Conservation (phyloP, 148 eudicot genomes). For the Vaccinium vitisidaea region DNA sequence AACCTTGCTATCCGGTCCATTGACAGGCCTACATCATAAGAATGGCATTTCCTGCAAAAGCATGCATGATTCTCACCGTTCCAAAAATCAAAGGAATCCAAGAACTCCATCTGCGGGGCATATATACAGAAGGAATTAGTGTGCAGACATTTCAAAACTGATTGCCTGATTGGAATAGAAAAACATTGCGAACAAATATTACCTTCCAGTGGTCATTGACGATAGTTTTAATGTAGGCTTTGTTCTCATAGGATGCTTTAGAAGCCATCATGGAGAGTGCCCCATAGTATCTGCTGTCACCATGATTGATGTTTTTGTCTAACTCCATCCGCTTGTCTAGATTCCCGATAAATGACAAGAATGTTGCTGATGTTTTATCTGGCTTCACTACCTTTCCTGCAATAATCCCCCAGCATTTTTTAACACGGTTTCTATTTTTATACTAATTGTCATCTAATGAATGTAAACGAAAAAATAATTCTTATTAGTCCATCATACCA, state of each 20-base stretch:
- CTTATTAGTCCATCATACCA: too few species aligned
- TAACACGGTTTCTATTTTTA: too few species aligned
- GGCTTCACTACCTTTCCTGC: constrained; percentile 32
- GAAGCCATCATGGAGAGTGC: constrained; percentile 68
- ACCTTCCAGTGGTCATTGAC: constrained; percentile 62
- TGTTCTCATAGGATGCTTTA: constrained; percentile 65
- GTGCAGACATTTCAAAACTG: background rate
- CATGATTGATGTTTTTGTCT: constrained; percentile 36
- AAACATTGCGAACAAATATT: background rate
- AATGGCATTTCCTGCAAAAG: background rate
- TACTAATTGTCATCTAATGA: too few species aligned
- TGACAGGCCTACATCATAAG: too few species aligned
- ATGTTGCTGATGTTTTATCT: constrained; percentile 24
- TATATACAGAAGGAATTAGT: background rate
- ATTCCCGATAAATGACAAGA: constrained; percentile 34
- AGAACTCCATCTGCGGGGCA: constrained; percentile 60
- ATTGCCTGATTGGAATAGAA: background rate
- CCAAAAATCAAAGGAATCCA: constrained; percentile 56
- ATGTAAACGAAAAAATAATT: too few species aligned
- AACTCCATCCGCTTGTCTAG: constrained; percentile 45
- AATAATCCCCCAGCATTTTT: background rate
- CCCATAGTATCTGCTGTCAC: constrained; percentile 45
- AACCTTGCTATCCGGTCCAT: too few species aligned
- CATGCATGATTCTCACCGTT: constrained; percentile 47
- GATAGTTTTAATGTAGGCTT: constrained; percentile 20